Base-by-base conservation (phyloP, 805 yeast genomes). In the Metschnikowia aberdeeniae region DNA sequence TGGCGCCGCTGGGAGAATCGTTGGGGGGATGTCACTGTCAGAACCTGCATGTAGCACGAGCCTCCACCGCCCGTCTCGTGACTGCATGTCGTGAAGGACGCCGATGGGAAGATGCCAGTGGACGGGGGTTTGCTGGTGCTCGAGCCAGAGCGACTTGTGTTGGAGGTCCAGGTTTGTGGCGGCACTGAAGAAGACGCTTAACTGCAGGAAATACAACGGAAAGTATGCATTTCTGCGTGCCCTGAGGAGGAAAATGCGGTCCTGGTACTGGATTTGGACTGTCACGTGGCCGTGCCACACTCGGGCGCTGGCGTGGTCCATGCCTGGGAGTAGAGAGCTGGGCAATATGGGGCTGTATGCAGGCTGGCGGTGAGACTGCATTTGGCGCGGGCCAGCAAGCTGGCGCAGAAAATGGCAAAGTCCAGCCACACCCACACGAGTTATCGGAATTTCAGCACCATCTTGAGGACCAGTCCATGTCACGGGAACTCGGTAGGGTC, bases 101-200 rank as follows among this genome's bases (percentile, higher is more conserved):
- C 96, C 96, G 1, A 82, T 61, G 0, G 96, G 96, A 50, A 79
- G 68, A 52, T 85, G 80, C 95, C 97, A 89, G 40, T 76, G 72
- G 27, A 89, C 50, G 0, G 93, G 89, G 1, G 73, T 80, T 4
- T 66, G 74, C 28, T 82, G 83, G 57, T 70, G 76, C 50, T 80
- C 88, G 30, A 88, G 69, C 95, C 95, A 89, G 65, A 67, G 42
- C 1, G 66, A 62, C 11, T 31, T 36, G 6, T 43, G 30, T 13
- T 40, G 30, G 13, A 51, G 30, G 14, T 39, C n/a, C 10, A 46
- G 38, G 32, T 59, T 61, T 2, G 66, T 12, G 38, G 45, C 31
- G 14, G 29, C 58, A 29, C 60, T 53, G 45, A 80, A 75, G 55
- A 64, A 76, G 0, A 47, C 46, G 3, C 72, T 53, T 0, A 82